Evolutionary conservation across 306 rosid genomes (phyloP).

Genomic region (Bauhinia variegata): DNA sequence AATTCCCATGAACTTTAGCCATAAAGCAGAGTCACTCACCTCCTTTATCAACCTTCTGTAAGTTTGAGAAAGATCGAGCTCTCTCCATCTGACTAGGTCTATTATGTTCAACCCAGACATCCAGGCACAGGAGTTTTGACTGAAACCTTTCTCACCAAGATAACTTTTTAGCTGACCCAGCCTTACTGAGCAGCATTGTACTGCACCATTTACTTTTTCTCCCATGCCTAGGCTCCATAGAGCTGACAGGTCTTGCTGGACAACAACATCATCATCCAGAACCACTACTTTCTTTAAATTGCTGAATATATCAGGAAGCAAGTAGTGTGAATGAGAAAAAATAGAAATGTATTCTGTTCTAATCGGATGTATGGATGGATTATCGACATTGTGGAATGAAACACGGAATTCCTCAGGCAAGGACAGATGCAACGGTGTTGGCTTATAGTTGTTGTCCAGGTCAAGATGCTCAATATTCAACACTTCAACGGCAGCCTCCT

Average conservation of each 20-base stretch:
- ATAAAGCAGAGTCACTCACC: constrained; percentile 52
- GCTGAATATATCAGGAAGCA: constrained; percentile 79
- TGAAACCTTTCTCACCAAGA: constrained; percentile 58
- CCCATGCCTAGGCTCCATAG: constrained; percentile 83
- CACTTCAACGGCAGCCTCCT: constrained; percentile 75
- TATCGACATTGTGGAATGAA: constrained; percentile 54
- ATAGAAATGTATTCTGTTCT: constrained; percentile 86
- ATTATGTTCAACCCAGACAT: constrained; percentile 93
- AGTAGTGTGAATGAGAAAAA: constrained; percentile 87
- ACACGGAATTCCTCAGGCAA: constrained; percentile 87
- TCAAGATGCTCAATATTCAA: constrained; percentile 73
- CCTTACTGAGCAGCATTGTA: constrained; percentile 72
- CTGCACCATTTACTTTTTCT: constrained; percentile 89
- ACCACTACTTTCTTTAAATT: constrained; percentile 80
- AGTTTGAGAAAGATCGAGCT: constrained; percentile 76
- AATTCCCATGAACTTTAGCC: constrained; percentile 11
- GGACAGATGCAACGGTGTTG: constrained; percentile 38
- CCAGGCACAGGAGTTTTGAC: constrained; percentile 73
- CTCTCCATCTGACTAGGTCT: constrained; percentile 88
- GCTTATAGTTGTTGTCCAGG: constrained; percentile 45
- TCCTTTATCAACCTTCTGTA: constrained; percentile 59
- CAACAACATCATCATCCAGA: constrained; percentile 88
- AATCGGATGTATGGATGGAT: constrained; percentile 46
- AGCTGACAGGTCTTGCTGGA: constrained; percentile 82
- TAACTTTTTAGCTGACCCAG: constrained; percentile 66